These are phyloP conservation scores for Coemansia javaensis DNA, from an alignment of 192 early-diverging fungal genomes.

Conservation along the genomic window DNA sequence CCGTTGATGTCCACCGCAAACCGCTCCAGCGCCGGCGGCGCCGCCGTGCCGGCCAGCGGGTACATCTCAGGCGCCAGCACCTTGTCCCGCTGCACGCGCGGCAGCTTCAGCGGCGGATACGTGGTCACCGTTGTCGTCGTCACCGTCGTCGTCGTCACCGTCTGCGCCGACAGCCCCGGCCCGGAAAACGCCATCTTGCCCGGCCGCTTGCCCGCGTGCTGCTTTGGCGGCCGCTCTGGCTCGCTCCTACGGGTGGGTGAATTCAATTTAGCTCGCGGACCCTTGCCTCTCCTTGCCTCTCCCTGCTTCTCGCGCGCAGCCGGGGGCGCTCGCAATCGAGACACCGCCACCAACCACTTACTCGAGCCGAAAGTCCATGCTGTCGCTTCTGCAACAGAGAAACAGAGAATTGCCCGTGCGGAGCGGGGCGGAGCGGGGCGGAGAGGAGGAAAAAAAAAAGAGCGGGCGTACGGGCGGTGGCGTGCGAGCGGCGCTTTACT, in stretches of 20 bases:
- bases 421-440: too few species aligned
- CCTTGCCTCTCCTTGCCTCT: too few species aligned
- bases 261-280: too few species aligned
- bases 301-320: too few species aligned
- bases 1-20: conserved; percentile 79
- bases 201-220: conserved; percentile 2
- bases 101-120: conserved; percentile 68
- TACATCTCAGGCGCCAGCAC: conserved; percentile 59
- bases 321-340: too few species aligned
- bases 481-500: too few species aligned
- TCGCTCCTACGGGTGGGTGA: conserved; percentile 6
- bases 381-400: too few species aligned
- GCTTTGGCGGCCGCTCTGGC: background rate
- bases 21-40: conserved; percentile 71
- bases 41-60: conserved; percentile 67
- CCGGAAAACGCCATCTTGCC: conserved; percentile 1
- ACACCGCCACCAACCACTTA: background rate
- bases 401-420: too few species aligned
- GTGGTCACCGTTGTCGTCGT: conserved; percentile 79
- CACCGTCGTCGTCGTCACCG: conserved; percentile 65
- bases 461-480: too few species aligned
- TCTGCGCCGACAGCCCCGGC: conserved; percentile 51
- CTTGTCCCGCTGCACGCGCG: conserved; percentile 52
- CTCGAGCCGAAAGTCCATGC: conserved; percentile 9
- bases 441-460: too few species aligned